phyloP scores from a whole-genome alignment of 208 protist genomes.

The Trypanosoma theileri region DNA sequence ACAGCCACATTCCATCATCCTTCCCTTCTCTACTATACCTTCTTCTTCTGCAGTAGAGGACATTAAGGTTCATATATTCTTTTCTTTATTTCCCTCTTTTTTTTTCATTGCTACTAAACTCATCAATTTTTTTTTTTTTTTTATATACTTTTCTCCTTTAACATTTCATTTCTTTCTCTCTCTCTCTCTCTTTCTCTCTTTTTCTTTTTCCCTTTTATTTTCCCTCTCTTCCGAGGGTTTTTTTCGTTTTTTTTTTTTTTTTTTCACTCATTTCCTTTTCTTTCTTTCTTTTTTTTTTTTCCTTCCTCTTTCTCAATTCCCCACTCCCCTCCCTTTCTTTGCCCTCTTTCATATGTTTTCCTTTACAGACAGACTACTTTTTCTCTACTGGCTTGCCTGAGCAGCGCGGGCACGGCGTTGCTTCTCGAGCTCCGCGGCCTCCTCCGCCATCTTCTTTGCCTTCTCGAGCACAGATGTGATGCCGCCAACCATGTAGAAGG shows the following conservation, averaged over 20 bases:
- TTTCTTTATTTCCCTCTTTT: not conserved
- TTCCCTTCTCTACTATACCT: not conserved
- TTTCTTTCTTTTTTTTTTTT: not conserved
- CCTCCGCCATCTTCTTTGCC: slow-evolving; percentile 90
- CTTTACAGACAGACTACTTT: not conserved
- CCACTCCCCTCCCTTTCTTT: not conserved
- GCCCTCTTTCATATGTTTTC: not conserved
- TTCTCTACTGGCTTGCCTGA: slow-evolving; percentile 18
- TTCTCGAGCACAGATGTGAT: slow-evolving; percentile 94
- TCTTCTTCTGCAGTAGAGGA: not conserved
- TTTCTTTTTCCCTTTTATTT: no score
- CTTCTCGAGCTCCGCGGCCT: slow-evolving; percentile 70
- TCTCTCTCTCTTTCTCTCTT: not conserved
- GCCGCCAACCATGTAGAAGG: slow-evolving; percentile 98
- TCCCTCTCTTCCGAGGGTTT: not conserved
- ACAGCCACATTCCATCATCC: no score
- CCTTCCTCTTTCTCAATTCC: not conserved
- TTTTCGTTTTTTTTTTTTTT: not conserved
- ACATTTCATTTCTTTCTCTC: not conserved
- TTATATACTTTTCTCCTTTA: not conserved
- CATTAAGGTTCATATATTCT: not conserved
- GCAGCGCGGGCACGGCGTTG: slow-evolving; percentile 43
- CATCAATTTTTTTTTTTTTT: not conserved
- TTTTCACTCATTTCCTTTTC: not conserved
- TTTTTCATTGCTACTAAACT: not conserved